Evolutionary conservation across 2,329 filamentous ascomycete species (phyloP), one percentile per base, ranked within the genome.

Genomic region (Clarireedia homoeocarpa): DNA sequence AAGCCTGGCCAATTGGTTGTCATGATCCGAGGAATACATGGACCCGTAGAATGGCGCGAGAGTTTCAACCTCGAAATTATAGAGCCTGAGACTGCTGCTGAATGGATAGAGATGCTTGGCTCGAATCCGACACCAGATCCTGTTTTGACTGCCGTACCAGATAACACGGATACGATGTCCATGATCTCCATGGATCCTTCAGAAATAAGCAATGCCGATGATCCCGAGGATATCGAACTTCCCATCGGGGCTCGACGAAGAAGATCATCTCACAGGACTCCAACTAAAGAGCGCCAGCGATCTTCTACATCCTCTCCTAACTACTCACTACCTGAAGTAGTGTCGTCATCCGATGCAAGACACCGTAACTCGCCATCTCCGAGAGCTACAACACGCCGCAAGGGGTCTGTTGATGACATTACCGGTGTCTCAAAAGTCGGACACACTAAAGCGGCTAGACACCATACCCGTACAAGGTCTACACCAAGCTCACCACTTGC

Each of bases 91-190:
- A 89, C 66, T 58, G 84, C 86, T 5, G 74, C 81, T 15, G 94
- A 97, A 71, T 99, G 94, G 94, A 75, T 96, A 39, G 81, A 88
- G 40, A 89, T 96, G 71, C 10, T 55, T 24, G 83, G 83, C n/a
- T 71, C 80, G 30, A 75, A 75, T 36, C 85, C 85, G 27, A 73
- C 84, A 36, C 83, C 83, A 23, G 83, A 84, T 42, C 56, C 58
- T 9, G 57, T 65, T 23, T 26, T 55, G 36, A 51, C 47, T 20
- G 50, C 46, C 5, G 26, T 55, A 27, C 53, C 39, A 36, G 47
- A 55, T 15, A 51, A 61, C 24, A 40, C 58, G n/a, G 53, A 56
- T 45, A 59, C 48, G 51, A 48, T 5, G 47, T 63, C 53, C 2
- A 39, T 55, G 20, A 23, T 56, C 14, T 52, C 57, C 15, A 45